Percentiles rank a stretch among this genome's conserved stretches.
These are phyloP conservation scores for Cystoderma amianthinum DNA, from an alignment of 768 basidiomycete species.

Conservation along the genomic window DNA sequence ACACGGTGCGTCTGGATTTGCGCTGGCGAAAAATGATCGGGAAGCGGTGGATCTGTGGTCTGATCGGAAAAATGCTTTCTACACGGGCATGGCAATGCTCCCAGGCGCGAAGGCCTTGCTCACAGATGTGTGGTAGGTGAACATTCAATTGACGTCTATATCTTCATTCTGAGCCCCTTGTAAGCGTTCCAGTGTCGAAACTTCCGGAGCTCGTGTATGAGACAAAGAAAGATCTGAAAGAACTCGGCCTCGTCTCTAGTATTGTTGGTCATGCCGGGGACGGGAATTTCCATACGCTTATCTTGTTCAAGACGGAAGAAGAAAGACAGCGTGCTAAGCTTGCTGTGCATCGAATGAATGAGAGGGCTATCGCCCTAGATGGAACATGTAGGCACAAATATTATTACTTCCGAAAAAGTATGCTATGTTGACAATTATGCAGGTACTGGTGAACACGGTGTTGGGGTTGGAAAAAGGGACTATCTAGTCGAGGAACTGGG, in stretches of 20 bases:
- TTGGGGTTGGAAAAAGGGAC: conserved; percentile 78
- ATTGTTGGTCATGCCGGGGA: conserved; percentile 77
- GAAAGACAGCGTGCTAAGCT: conserved; percentile 35
- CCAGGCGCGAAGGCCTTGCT: conserved; percentile 55
- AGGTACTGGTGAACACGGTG: conserved; percentile 84
- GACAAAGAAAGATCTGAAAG: conserved; percentile 64
- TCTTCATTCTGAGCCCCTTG: neutral
- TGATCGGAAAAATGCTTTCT: conserved; percentile 62
- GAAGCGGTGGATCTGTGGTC: conserved; percentile 74
- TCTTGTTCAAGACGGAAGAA: conserved; percentile 57
- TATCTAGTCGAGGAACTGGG: conserved; percentile 81
- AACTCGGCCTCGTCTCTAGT: conserved; percentile 48
- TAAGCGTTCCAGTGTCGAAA: conserved; percentile 54
- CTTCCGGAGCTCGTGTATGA: conserved; percentile 60
- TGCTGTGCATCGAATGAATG: conserved; percentile 55
- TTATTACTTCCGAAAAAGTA: conserved; percentile 1
- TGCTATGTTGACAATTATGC: no score
- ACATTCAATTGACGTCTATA: neutral
- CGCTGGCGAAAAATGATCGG: conserved; percentile 51
- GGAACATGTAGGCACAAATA: conserved; percentile 52
- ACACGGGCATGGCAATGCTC: conserved; percentile 46
- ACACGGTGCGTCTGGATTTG: conserved; percentile 63
- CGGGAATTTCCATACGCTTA: conserved; percentile 44
- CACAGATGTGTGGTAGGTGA: conserved; percentile 68
- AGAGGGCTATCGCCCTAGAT: conserved; percentile 61